Base-by-base conservation (phyloP, 1,284 basidiomycete genomes). In the Leccinum fuscescens region DNA sequence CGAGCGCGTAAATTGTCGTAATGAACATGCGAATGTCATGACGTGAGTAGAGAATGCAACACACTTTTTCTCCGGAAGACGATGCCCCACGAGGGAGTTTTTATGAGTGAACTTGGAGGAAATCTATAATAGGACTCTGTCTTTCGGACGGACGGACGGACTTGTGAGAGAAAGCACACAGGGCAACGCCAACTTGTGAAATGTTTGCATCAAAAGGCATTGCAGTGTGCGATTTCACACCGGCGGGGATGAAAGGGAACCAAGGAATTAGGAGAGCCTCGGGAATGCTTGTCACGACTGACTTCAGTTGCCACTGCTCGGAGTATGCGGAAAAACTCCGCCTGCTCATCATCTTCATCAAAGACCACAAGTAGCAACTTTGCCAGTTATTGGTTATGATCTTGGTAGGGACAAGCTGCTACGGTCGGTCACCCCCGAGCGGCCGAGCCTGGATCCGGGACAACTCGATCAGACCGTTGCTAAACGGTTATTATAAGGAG, bases 51-150 rank as follows among this genome's bases (percentile, higher is more conserved):
- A 20, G 35, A 17, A 29, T 11, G 8, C n/a, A 24, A 49, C 54
- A 1, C 8, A 65, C 64, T 51, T 50, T 65, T 50, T 37, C 17
- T 8, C 1, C 15, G 35, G 64, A 31, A 58, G 51, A 46, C 24
- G 24, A 39, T 65, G 60, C 3, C 60, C 60, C 22, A 20, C 6
- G n/a, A 65, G 24, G 14, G 51, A 3, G 20, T 56, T n/a, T 33
- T 33, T 33, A 12, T 33, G 33, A 12, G 12, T 33, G 33, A 33
- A 33, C 12, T 33, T 12, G 33, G 33, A 33, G 12, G 33, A 33
- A 33, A 33, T 33, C 12, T 33, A 39, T 33, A 12, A 33, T 33
- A 33, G 33, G 17, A 20, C 29, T 27, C 24, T 44, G 42, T 44
- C 42, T 44, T 44, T 20, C 24, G 24, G 24, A 24, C 9, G n/a